Conservation (phyloP, 2,329 filamentous ascomycete genomes). For the Cladophialophora chaetospira region DNA sequence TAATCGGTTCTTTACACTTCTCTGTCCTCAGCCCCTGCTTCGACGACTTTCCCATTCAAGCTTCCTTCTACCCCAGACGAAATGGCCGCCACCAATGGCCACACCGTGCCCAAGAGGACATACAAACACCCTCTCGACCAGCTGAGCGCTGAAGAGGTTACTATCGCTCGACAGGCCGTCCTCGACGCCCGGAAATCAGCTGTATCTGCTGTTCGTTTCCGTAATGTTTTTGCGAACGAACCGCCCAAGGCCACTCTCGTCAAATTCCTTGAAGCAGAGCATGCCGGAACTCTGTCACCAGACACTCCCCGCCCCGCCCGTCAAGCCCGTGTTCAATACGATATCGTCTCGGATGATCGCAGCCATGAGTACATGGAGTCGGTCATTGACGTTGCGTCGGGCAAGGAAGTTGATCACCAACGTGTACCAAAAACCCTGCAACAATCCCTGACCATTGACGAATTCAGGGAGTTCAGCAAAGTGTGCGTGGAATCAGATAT, state of each 20-base stretch:
- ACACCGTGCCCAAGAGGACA: slow-evolving; percentile 5
- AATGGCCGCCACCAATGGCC: slow-evolving; percentile 14
- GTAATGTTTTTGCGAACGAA: slow-evolving; percentile 54
- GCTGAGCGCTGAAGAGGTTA: slow-evolving; percentile 58
- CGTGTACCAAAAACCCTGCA: slow-evolving; percentile 52
- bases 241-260: slow-evolving; percentile 52
- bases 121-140: slow-evolving; percentile 57
- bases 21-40: neutral
- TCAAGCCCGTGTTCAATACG: slow-evolving; percentile 58
- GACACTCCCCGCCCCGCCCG: slow-evolving; percentile 52
- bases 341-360: slow-evolving; percentile 55
- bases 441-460: slow-evolving; percentile 51
- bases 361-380: slow-evolving; percentile 60
- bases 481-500: slow-evolving; percentile 55
- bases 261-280: slow-evolving; percentile 52
- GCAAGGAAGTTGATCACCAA: slow-evolving; percentile 46
- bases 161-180: slow-evolving; percentile 52
- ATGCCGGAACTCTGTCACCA: slow-evolving; percentile 44
- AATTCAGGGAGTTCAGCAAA: slow-evolving; percentile 51
- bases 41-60: no score
- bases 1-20: neutral
- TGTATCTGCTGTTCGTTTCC: slow-evolving; percentile 46
- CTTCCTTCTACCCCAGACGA: neutral
- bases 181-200: slow-evolving; percentile 42
- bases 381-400: slow-evolving; percentile 50